Evolutionary conservation across 768 basidiomycete species (phyloP), one percentile per base, ranked within the genome.

Genomic region (Suillus placidus): DNA sequence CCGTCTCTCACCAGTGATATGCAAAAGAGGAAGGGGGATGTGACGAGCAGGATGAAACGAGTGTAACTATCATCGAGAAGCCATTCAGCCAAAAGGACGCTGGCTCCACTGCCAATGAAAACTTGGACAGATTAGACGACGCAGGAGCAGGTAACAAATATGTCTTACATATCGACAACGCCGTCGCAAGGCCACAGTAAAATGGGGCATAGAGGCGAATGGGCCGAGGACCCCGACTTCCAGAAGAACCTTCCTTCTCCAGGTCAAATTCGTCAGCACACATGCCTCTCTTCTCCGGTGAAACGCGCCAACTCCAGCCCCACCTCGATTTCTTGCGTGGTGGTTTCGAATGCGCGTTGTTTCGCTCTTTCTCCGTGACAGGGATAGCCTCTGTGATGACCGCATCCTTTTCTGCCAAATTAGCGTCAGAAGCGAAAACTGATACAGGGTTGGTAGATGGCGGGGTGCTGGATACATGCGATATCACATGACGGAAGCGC

Each of bases 21-120:
- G 65, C 88, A 94, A 71, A 91, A 84, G 2, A 95, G 78, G 75
- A 93, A 88, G 0, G 93, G 94, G 0, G 83, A 69, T 1, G 90
- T 86, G 18, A 74, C 82, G 9, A 93, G 65, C 0, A 96, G 81
- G 3, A 82, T 83, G 67, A 95, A 93, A 7, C 93, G 88, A 20
- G 67, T 71, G 68, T 82, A 87, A 60, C 78, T 75, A 23, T 82
- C 76, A 72, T 95, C 94, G 42, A 93, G 79, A 10, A 85, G 80
- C 73, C 82, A 90, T 74, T 95, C 92, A 32, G 85, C 79, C n/a
- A 95, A 74, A 47, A 92, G 71, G 30, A 84, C 77, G 20, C 79
- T 79, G 8, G 84, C 40, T 62, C 92, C 92, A 69, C 83, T 88
- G 1, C 83, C 85, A 32, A 92, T 78, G 77, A 93, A 93, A 77